Evolutionary conservation across 2,329 filamentous ascomycete species (phyloP).

Genomic region (Exophiala dermatitidis): DNA sequence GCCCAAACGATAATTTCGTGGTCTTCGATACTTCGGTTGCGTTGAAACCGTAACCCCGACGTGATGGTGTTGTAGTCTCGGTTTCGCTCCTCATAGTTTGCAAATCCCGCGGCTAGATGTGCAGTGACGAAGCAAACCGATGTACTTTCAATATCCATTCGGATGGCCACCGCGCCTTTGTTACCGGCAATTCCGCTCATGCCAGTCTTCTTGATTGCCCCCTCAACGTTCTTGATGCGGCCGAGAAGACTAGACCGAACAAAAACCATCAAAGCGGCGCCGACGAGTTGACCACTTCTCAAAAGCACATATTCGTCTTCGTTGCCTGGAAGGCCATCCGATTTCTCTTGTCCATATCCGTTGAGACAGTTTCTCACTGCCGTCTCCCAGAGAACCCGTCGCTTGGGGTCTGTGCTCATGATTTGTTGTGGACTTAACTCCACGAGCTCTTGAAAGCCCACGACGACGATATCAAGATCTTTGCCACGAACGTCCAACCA

Average conservation of each 20-base stretch:
- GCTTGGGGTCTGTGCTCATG: constrained; percentile 91
- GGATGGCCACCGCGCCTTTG: constrained; percentile 93
- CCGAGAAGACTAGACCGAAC: constrained; percentile 69
- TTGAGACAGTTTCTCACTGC: constrained; percentile 75
- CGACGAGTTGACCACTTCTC: constrained; percentile 87
- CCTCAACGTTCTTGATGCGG: constrained; percentile 93
- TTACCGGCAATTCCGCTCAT: constrained; percentile 97
- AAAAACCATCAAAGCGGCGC: constrained; percentile 85
- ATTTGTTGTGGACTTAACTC: constrained; percentile 95
- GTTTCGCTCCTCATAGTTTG: constrained; percentile 94
- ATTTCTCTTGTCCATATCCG: constrained; percentile 49
- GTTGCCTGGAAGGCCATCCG: constrained; percentile 36
- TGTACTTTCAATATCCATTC: constrained; percentile 89
- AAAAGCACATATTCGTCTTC: constrained; percentile 80
- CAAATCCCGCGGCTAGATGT: constrained; percentile 89
- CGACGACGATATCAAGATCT: constrained; percentile 79
- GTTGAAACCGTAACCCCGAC: constrained; percentile 79
- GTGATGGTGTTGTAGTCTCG: constrained; percentile 86
- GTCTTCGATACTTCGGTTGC: constrained; percentile 83
- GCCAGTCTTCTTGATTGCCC: constrained; percentile 82
- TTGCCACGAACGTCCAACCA: constrained; percentile 66
- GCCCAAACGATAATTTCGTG: constrained; percentile 91
- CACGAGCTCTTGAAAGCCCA: constrained; percentile 98
- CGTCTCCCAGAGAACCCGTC: constrained; percentile 78
- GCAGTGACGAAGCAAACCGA: constrained; percentile 93